Evolutionary conservation across 2,329 filamentous ascomycete species (phyloP).

Genomic region (Aspergillus pseudoviridinutans): DNA sequence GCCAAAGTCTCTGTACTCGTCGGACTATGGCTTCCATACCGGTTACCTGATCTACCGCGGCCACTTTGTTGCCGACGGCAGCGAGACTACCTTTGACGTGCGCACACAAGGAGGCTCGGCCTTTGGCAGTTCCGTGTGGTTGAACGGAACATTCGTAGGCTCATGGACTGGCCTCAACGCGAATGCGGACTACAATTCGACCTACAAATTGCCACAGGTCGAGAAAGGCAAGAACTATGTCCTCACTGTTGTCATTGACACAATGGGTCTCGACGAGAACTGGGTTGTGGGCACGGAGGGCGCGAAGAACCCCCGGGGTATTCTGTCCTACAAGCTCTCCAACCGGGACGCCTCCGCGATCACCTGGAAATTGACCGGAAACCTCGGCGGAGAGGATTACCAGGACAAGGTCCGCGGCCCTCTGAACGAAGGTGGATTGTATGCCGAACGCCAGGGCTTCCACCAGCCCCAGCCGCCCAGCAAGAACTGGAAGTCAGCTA

Average conservation of each 20-base stretch:
- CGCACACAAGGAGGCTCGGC: conserved; percentile 63
- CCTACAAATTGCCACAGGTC: conserved; percentile 55
- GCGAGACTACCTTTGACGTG: conserved; percentile 55
- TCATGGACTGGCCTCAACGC: conserved; percentile 58
- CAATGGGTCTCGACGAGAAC: conserved; percentile 68
- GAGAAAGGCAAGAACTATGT: conserved; percentile 52
- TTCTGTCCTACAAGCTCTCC: conserved; percentile 45
- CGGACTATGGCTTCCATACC: conserved; percentile 70
- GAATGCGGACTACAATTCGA: conserved; percentile 50
- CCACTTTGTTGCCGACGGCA: conserved; percentile 61
- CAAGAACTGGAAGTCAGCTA: conserved; percentile 29
- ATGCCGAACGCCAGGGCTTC: conserved; percentile 52
- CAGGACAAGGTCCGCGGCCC: conserved; percentile 50
- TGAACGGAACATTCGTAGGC: conserved; percentile 60
- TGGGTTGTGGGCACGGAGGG: conserved; percentile 55
- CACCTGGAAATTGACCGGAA: conserved; percentile 58
- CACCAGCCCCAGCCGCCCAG: conserved; percentile 50
- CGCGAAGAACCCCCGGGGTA: conserved; percentile 57
- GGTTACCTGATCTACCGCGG: conserved; percentile 68
- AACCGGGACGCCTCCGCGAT: conserved; percentile 33
- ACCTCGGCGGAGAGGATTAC: conserved; percentile 55
- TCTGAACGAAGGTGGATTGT: conserved; percentile 56
- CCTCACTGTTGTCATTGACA: conserved; percentile 68
- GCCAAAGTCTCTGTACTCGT: conserved; percentile 62
- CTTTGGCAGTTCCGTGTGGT: conserved; percentile 64